Evolutionary conservation across 2,329 filamentous ascomycete genomes (phyloP), one percentile per base, ranked within the genome.

Genomic region (Epichloe glyceriae): DNA sequence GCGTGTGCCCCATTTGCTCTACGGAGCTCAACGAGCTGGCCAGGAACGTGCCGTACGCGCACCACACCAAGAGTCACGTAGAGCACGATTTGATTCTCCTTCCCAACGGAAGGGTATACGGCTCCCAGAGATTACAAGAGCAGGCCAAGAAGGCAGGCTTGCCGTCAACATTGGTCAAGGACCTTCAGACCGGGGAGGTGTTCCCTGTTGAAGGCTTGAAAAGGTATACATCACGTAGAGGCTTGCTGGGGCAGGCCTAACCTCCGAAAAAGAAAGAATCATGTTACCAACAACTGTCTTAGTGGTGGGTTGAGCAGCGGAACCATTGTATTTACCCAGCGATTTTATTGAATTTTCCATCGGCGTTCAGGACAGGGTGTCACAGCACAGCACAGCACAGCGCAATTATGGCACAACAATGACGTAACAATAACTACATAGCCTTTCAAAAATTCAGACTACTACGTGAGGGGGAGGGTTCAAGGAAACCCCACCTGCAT

Each of bases 21-120:
- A 93, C 86, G 0, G 93, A 98, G 68, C 79, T 98, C 51, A 97
- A 97, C 65, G 86, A 90, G 61, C 78, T 98, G 35, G 91, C 93
- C 2, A 76, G 84, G 48, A 83, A 85, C 59, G 86, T 98, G 43
- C 93, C 93, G 0, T 97, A 97, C 61, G 93, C 93, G 3, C 86
- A 95, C 62, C 93, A 98, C 66, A 90, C 86, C 33, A 94, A 94
- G 73, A 95, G 88, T 63, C 86, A 88, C 54, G 88, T 97, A 33
- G 91, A 95, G 63, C 82, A 81, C 44, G 90, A 97, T 62, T 78
- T 93, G 1, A 78, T 95, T 19, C 78, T 97, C 42, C 69, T 98
- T 51, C 93, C 93, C 22, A 96, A 95, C 64, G 84, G 86, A 1
- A 77, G 88, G 49, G 85, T 94, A 10, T 96, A 95, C 63, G 88